Conservation (phyloP, 139 green algal species). For the Haematococcus lacustris region DNA sequence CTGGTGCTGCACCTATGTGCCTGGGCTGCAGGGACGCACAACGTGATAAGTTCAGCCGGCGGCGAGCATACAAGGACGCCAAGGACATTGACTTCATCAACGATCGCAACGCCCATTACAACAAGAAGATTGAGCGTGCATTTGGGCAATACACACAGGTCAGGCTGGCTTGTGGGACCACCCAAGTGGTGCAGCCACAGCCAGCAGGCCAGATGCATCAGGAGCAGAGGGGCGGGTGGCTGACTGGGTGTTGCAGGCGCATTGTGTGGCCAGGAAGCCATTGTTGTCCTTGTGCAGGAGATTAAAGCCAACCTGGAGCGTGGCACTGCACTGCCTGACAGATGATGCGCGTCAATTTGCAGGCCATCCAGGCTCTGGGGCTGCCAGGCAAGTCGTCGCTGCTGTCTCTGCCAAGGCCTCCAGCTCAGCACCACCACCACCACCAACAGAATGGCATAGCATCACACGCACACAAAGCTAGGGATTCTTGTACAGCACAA, state of each 20-base stretch:
- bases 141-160: constrained; percentile 69
- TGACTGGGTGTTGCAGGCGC: background rate
- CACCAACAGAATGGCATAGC: too few species aligned
- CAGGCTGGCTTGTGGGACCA: background rate
- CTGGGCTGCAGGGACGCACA: constrained; percentile 19
- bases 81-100: constrained; percentile 96
- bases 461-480: too few species aligned
- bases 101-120: constrained; percentile 92
- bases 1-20: too few species aligned
- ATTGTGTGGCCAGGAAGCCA: too few species aligned
- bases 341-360: too few species aligned
- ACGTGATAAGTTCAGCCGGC: constrained; percentile 60
- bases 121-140: constrained; percentile 90
- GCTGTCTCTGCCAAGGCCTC: too few species aligned
- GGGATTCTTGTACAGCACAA: too few species aligned
- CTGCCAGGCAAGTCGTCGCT: too few species aligned
- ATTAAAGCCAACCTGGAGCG: constrained; percentile 97
- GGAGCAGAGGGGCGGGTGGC: too few species aligned
- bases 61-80: constrained; percentile 58
- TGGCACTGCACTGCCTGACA: constrained; percentile 91
- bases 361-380: too few species aligned
- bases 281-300: constrained; percentile 70
- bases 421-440: too few species aligned
- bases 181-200: background rate
- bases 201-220: too few species aligned